These are phyloP conservation scores for Serpula lacrymans DNA, from an alignment of 768 basidiomycete species.

Conservation along the genomic window DNA sequence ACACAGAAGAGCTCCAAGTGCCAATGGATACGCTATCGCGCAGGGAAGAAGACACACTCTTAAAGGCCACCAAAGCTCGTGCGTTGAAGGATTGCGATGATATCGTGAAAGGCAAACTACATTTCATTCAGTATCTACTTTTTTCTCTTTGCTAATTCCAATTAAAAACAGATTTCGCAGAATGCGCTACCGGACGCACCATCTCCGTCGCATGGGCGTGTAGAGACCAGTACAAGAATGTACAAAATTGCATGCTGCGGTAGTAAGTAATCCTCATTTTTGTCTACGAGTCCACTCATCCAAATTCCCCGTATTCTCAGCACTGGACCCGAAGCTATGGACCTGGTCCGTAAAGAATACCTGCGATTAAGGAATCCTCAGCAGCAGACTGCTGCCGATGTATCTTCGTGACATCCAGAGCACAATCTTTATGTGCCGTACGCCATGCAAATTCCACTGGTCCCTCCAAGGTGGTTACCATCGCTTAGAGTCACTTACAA, in stretches of 20 bases:
- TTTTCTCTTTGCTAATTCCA: neutral
- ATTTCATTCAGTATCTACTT: constrained; percentile 1
- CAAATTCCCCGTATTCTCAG: constrained; percentile 32
- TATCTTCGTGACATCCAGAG: too few relatives aligned
- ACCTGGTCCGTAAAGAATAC: constrained; percentile 67
- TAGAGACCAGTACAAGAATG: constrained; percentile 56
- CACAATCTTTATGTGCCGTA: too few relatives aligned
- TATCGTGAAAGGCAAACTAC: constrained; percentile 62
- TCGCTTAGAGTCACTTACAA: too few relatives aligned
- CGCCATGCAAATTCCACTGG: too few relatives aligned
- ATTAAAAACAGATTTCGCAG: constrained; percentile 65
- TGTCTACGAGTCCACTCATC: neutral
- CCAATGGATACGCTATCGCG: constrained; percentile 81
- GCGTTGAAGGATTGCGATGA: constrained; percentile 78
- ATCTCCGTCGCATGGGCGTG: constrained; percentile 87
- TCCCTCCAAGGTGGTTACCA: too few relatives aligned
- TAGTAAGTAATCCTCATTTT: constrained; percentile 52
- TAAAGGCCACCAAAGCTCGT: constrained; percentile 76
- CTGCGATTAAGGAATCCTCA: constrained; percentile 56
- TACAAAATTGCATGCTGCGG: constrained; percentile 78
- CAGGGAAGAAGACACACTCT: constrained; percentile 81
- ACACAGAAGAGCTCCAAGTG: too few relatives aligned
- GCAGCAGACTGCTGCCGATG: too few relatives aligned
- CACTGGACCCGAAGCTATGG: constrained; percentile 74
- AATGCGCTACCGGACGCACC: constrained; percentile 78